A percentile compares a stretch with the other conserved stretches of the same genome.
phyloP scores from a whole-genome alignment of 2,329 filamentous ascomycete species.

The Penicillium sp. region DNA sequence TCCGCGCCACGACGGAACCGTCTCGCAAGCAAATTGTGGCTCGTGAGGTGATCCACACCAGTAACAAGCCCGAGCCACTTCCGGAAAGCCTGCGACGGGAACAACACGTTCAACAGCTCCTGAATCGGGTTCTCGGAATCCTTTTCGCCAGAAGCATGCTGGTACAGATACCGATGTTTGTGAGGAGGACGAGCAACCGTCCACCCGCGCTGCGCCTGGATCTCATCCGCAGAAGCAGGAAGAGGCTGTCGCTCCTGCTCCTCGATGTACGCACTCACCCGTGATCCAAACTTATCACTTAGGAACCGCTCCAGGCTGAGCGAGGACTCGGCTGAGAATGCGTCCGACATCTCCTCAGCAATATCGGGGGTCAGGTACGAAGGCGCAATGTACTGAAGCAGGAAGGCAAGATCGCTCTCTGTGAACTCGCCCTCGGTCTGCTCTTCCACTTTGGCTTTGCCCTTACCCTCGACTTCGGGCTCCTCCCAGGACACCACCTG shows the following conservation, averaged over 20 bases:
- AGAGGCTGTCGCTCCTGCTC: slow-evolving; percentile 57
- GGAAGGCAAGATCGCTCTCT: slow-evolving; percentile 79
- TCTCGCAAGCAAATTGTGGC: slow-evolving; percentile 74
- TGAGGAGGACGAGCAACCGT: slow-evolving; percentile 82
- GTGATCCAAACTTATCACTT: slow-evolving; percentile 70
- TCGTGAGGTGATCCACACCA: slow-evolving; percentile 63
- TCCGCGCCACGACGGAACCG: slow-evolving; percentile 84
- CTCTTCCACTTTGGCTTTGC: slow-evolving; percentile 40
- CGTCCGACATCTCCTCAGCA: slow-evolving; percentile 73
- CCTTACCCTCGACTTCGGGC: slow-evolving; percentile 40
- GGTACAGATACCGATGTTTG: slow-evolving; percentile 90
- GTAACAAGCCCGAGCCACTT: slow-evolving; percentile 88
- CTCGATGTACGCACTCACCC: slow-evolving; percentile 69
- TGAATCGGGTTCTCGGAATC: slow-evolving; percentile 55
- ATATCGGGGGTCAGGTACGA: slow-evolving; percentile 91
- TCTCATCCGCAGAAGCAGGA: slow-evolving; percentile 48
- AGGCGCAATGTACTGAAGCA: slow-evolving; percentile 85
- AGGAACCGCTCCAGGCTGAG: slow-evolving; percentile 79
- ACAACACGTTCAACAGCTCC: slow-evolving; percentile 75
- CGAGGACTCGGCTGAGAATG: slow-evolving; percentile 79
- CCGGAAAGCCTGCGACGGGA: slow-evolving; percentile 81
- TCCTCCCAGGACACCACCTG: slow-evolving; percentile 48
- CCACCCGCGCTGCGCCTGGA: slow-evolving; percentile 63
- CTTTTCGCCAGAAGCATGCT: slow-evolving; percentile 50
- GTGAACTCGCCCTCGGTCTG: slow-evolving; percentile 62